phyloP scores from a whole-genome alignment of 78 protist genomes.

The Tieghemostelium lacteum region DNA sequence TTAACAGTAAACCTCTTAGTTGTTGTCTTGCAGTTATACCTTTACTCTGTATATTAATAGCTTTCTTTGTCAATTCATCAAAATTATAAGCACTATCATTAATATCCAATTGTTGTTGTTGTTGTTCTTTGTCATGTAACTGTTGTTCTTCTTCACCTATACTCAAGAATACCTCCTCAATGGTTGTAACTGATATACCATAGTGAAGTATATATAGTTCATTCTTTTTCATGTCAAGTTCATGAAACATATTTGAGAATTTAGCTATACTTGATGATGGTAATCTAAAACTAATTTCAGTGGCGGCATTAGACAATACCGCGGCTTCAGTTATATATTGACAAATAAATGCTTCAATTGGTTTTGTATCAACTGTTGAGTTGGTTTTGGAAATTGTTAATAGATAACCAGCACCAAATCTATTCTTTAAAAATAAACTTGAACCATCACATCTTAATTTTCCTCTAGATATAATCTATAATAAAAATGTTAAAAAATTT shows the following conservation, averaged over 20 bases:
- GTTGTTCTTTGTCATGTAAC: neutral
- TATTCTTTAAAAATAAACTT: slow-evolving; percentile 83
- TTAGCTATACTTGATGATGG: neutral
- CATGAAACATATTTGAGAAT: slow-evolving; percentile 12
- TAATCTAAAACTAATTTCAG: slow-evolving; percentile 10
- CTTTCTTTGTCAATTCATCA: neutral
- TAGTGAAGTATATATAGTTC: neutral
- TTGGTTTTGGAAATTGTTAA: slow-evolving; percentile 24
- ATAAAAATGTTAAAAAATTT: too few relatives aligned
- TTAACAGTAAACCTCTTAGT: neutral
- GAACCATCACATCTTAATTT: slow-evolving; percentile 81
- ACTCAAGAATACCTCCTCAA: slow-evolving; percentile 43
- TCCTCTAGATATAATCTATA: slow-evolving; percentile 93
- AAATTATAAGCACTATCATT: neutral
- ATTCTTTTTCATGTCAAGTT: slow-evolving; percentile 3
- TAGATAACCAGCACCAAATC: slow-evolving; percentile 92
- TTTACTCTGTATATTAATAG: neutral
- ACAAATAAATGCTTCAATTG: neutral
- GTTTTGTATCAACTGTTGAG: neutral
- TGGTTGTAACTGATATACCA: slow-evolving; percentile 22
- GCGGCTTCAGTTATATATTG: slow-evolving; percentile 29
- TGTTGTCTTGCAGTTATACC: neutral
- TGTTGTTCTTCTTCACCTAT: slow-evolving; percentile 23
- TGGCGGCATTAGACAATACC: slow-evolving; percentile 37
- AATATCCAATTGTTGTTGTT: neutral